Percentiles rank a stretch among this genome's conserved stretches.
Conservation (phyloP, 345 rosid genomes). For the Lumnitzera littorea region DNA sequence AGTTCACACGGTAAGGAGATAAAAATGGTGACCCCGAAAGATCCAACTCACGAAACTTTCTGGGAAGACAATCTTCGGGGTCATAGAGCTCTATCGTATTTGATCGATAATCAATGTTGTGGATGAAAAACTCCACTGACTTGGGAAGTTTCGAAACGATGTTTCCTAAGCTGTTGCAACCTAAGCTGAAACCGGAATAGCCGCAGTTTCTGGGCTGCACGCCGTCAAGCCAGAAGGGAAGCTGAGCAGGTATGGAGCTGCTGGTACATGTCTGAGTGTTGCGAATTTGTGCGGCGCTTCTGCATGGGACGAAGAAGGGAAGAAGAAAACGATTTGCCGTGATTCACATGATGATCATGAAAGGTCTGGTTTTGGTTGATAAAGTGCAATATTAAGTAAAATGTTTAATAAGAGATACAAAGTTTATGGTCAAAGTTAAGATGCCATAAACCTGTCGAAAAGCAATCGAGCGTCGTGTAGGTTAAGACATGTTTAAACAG, state of each 20-base stretch:
- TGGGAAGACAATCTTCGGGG: constrained; percentile 48
- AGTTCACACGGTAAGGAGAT: constrained; percentile 26
- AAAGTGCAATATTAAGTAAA: too few species aligned
- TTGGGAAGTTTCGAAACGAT: constrained; percentile 37
- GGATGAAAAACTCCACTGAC: constrained; percentile 47
- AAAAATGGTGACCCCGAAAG: constrained; percentile 58
- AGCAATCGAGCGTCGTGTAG: too few species aligned
- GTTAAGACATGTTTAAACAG: too few species aligned
- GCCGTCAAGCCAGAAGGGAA: constrained; percentile 46
- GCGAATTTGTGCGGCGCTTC: constrained; percentile 28
- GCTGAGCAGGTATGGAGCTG: constrained; percentile 32
- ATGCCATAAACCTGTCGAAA: too few species aligned
- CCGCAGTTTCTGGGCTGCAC: constrained; percentile 38
- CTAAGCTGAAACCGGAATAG: constrained; percentile 42
- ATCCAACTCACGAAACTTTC: constrained; percentile 38
- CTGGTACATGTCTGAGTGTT: constrained; percentile 22
- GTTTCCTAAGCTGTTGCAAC: constrained; percentile 21
- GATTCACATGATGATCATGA: constrained; percentile 18
- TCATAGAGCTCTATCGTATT: constrained; percentile 55
- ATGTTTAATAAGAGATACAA: too few species aligned
- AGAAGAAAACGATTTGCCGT: constrained; percentile 14
- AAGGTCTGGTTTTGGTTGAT: constrained; percentile 5
- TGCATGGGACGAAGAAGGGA: constrained; percentile 21
- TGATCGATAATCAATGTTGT: constrained; percentile 34
- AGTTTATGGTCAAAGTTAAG: too few species aligned